A percentile compares a stretch with the other conserved stretches of the same genome.
phyloP scores from a whole-genome alignment of 495 filamentous ascomycete species.

The Penicillium paxilli region DNA sequence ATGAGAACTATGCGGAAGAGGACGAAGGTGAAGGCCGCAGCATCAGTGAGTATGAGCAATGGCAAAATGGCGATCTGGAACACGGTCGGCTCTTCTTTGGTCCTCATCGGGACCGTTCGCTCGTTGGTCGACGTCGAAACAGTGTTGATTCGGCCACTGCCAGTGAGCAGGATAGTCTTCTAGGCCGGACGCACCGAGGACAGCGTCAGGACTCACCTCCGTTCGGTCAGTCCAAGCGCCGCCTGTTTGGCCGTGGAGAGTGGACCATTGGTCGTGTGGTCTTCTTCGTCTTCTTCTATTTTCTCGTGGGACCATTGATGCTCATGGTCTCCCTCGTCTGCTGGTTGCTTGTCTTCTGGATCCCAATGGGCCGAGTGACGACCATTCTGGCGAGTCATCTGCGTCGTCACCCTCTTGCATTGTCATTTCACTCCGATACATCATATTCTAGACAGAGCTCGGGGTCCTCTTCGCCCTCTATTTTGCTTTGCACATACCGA shows the following conservation, averaged over 20 bases:
- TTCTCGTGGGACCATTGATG: conserved; percentile 84
- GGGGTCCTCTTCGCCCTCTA: conserved; percentile 69
- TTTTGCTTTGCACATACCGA: conserved; percentile 94
- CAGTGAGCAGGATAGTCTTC: conserved; percentile 85
- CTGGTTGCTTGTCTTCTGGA: conserved; percentile 96
- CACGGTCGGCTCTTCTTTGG: conserved; percentile 96
- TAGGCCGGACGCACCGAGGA: conserved; percentile 64
- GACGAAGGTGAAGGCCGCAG: conserved; percentile 98
- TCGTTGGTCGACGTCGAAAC: conserved; percentile 84
- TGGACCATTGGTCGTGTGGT: conserved; percentile 94
- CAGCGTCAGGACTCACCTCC: conserved; percentile 44
- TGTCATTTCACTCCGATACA: conserved; percentile 89
- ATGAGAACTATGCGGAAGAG: conserved; percentile 93
- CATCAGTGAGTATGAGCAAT: conserved; percentile 98
- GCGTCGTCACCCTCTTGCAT: conserved; percentile 84
- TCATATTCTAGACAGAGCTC: conserved; percentile 68
- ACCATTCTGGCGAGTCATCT: conserved; percentile 89
- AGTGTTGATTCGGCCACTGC: conserved; percentile 83
- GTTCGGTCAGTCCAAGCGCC: conserved; percentile 70
- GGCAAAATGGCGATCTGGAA: conserved; percentile 96
- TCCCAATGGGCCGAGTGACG: conserved; percentile 97
- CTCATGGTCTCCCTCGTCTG: conserved; percentile 84
- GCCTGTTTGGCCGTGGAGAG: conserved; percentile 91
- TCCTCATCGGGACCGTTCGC: conserved; percentile 71
- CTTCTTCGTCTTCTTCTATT: conserved; percentile 97